Percentiles rank a stretch among this genome's conserved stretches.
These are phyloP conservation scores for Chamaenerion angustifolium DNA, from an alignment of 345 rosid species.

Conservation along the genomic window DNA sequence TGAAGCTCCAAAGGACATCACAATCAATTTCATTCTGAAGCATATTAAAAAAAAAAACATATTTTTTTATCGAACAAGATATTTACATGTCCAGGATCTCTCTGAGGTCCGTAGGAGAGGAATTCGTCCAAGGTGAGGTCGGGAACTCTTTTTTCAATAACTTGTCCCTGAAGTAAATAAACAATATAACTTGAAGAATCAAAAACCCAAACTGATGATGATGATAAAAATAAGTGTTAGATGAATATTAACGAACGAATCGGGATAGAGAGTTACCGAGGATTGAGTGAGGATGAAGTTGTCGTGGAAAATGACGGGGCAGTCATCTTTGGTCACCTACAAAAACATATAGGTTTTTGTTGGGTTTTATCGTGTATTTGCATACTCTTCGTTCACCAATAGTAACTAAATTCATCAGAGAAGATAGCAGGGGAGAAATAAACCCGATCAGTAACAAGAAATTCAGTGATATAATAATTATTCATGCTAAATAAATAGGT, in stretches of 20 bases:
- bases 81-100: conserved; percentile 18
- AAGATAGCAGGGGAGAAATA: background rate
- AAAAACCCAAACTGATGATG: background rate
- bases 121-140: conserved; percentile 49
- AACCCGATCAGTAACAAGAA: conserved; percentile 8
- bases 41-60: no score
- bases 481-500: no score
- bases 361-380: background rate
- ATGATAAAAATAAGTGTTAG: no score
- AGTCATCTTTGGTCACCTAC: conserved; percentile 87
- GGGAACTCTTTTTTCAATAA: conserved; percentile 70
- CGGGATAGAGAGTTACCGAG: no score
- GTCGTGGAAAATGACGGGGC: conserved; percentile 94
- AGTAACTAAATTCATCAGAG: conserved; percentile 1
- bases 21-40: background rate
- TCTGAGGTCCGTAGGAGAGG: conserved; percentile 65
- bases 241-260: no score
- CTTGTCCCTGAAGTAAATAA: conserved; percentile 31
- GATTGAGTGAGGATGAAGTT: conserved; percentile 52
- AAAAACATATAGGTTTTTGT: conserved; percentile 26
- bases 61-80: no score
- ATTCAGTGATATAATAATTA: background rate
- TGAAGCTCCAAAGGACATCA: background rate
- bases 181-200: background rate
- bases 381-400: conserved; percentile 2